Evolutionary conservation across 2,329 filamentous ascomycete genomes (phyloP).

Genomic region (Metarhizium robertsii): DNA sequence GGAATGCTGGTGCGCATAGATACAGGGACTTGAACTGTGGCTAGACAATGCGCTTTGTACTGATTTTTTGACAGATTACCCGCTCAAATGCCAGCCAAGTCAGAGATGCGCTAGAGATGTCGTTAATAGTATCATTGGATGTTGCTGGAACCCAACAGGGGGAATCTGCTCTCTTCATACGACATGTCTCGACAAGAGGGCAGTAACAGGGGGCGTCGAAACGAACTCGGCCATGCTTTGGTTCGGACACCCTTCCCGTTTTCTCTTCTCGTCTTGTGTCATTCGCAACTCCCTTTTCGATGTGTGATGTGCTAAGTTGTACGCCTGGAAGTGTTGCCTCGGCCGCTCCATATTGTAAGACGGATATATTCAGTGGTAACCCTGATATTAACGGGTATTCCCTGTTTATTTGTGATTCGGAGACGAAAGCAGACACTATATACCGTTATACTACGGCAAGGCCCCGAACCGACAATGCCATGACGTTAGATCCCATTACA

Average conservation of each 20-base stretch:
- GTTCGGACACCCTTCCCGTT: background rate
- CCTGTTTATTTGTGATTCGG: conserved; percentile 12
- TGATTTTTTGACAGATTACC: conserved; percentile 2
- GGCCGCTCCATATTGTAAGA: conserved; percentile 13
- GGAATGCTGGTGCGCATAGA: conserved; percentile 8
- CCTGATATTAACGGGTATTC: conserved; percentile 10
- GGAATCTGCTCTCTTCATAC: conserved; percentile 9
- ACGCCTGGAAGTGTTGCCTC: conserved; percentile 4
- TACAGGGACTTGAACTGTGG: background rate
- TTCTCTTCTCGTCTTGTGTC: background rate
- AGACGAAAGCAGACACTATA: conserved; percentile 11
- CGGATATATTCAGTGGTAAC: conserved; percentile 10
- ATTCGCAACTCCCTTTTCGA: background rate
- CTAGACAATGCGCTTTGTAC: background rate
- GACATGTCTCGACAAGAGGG: conserved; percentile 8
- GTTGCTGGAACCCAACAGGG: conserved; percentile 10
- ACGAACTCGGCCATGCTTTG: conserved; percentile 5
- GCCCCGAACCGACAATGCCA: background rate
- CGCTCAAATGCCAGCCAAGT: conserved; percentile 11
- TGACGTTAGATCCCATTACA: background rate
- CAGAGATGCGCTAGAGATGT: conserved; percentile 12
- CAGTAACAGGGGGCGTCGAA: background rate
- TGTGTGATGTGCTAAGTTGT: background rate
- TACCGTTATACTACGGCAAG: conserved; percentile 8
- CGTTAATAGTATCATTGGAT: conserved; percentile 10